A percentile compares a stretch with the other conserved stretches of the same genome.
These are phyloP conservation scores for Pseudocercospora pini-densiflorae DNA, from an alignment of 2,329 filamentous ascomycete species.

Conservation along the genomic window DNA sequence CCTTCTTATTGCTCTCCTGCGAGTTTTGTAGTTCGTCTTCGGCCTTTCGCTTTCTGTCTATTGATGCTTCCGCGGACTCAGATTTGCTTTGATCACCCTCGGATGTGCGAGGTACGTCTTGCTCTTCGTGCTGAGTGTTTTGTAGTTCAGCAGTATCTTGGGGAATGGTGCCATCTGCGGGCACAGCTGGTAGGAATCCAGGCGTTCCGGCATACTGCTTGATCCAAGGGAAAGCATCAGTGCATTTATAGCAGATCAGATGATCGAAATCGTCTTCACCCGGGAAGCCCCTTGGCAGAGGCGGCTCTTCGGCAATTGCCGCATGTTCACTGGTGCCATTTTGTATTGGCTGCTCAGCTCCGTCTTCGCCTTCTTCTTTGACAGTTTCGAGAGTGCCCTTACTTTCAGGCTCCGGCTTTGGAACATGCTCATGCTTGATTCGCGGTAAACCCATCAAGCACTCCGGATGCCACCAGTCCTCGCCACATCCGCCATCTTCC, in stretches of 20 bases:
- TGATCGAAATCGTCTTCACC: slow-evolving; percentile 86
- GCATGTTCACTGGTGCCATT: slow-evolving; percentile 50
- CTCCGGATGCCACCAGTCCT: slow-evolving; percentile 98
- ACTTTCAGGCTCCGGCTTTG: slow-evolving; percentile 22
- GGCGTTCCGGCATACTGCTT: slow-evolving; percentile 80
- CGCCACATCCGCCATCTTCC: slow-evolving; percentile 86
- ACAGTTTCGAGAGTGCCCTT: slow-evolving; percentile 33
- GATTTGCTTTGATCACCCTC: neutral
- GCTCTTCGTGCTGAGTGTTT: neutral
- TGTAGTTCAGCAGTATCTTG: neutral
- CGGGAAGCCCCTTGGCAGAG: slow-evolving; percentile 84
- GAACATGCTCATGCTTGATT: slow-evolving; percentile 56
- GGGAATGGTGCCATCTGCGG: slow-evolving; percentile 36
- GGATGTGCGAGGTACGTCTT: neutral
- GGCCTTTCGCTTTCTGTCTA: slow-evolving; percentile 52
- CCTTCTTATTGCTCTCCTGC: slow-evolving; percentile 35
- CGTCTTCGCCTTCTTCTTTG: slow-evolving; percentile 42
- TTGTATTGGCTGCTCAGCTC: slow-evolving; percentile 21
- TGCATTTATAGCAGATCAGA: slow-evolving; percentile 93
- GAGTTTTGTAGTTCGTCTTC: slow-evolving; percentile 42
- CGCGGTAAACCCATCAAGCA: slow-evolving; percentile 83
- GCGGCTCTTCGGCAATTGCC: slow-evolving; percentile 60
- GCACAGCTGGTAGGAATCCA: slow-evolving; percentile 79
- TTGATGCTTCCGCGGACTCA: neutral
- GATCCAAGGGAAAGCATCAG: slow-evolving; percentile 88